Conservation (phyloP, 2,329 filamentous ascomycete species). For the Lecanicillium sp. region DNA sequence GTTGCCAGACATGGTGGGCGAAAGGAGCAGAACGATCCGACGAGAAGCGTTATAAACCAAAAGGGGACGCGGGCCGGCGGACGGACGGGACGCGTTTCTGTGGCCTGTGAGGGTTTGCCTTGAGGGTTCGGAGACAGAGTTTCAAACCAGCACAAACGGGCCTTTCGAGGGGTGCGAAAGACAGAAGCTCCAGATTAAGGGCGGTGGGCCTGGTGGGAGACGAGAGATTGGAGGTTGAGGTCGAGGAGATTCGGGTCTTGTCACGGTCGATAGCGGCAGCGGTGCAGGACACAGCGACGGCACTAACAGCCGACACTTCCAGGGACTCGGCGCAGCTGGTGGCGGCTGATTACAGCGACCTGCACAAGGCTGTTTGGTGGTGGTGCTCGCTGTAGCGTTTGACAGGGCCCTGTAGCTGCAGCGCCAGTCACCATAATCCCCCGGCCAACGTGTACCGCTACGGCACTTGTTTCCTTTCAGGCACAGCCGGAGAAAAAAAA, state of each 20-base stretch:
- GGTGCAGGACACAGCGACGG: neutral
- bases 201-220: constrained; percentile 10
- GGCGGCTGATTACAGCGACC: neutral
- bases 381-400: neutral
- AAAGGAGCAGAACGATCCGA: neutral
- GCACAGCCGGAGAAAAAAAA: constrained; percentile 8
- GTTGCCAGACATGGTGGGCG: constrained; percentile 46
- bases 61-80: constrained; percentile 8
- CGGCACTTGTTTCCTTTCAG: neutral
- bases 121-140: neutral
- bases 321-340: neutral
- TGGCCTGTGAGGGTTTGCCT: constrained; percentile 5
- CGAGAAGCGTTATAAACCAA: constrained; percentile 5
- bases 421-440: constrained; percentile 1
- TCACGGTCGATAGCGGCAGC: neutral
- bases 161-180: constrained; percentile 8
- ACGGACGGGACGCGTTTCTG: neutral
- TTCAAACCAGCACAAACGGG: constrained; percentile 10
- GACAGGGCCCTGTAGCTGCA: neutral
- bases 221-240: too few species aligned
- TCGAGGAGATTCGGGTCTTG: constrained; percentile 7
- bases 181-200: constrained; percentile 1
- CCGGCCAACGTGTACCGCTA: constrained; percentile 3
- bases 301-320: constrained; percentile 9
- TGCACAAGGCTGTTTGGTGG: neutral